These are phyloP conservation scores for Fusarium mundagurra DNA, from an alignment of 2,329 filamentous ascomycete genomes.

Conservation along the genomic window DNA sequence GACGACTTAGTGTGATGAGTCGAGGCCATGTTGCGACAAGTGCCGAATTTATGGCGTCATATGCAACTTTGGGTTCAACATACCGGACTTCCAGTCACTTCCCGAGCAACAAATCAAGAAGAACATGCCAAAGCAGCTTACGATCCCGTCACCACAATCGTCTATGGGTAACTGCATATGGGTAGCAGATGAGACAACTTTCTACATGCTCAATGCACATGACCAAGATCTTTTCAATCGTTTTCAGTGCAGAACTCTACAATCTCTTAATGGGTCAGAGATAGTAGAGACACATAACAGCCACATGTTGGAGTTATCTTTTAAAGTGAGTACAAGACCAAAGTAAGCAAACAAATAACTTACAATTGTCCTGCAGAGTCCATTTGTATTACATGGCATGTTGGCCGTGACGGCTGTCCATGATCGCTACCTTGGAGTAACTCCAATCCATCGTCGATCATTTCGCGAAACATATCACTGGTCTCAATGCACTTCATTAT, in stretches of 20 bases:
- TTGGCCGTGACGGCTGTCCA: not conserved
- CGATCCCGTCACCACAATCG: not conserved
- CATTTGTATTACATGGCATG: not conserved
- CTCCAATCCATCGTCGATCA: not conserved
- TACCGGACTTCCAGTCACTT: not conserved
- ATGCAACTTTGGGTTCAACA: not conserved
- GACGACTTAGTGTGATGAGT: not conserved
- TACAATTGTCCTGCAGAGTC: rapidly evolving
- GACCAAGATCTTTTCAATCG: not conserved
- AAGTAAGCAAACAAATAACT: rapidly evolving
- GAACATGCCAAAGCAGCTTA: rapidly evolving
- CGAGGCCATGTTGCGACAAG: not conserved
- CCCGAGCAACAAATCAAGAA: not conserved
- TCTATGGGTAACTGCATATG: not conserved
- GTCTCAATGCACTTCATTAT: not conserved
- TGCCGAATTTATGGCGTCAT: not conserved
- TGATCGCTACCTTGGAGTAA: not conserved
- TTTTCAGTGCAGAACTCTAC: not conserved
- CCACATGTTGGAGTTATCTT: not conserved
- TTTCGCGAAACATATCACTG: not conserved
- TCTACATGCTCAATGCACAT: not conserved
- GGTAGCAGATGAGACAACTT: not conserved
- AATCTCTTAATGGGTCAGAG: not conserved
- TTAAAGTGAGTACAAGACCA: not conserved
- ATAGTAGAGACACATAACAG: not conserved